Evolutionary conservation across 495 filamentous ascomycete species (phyloP), one percentile per base, ranked within the genome.

Genomic region (Neurospora sp.): DNA sequence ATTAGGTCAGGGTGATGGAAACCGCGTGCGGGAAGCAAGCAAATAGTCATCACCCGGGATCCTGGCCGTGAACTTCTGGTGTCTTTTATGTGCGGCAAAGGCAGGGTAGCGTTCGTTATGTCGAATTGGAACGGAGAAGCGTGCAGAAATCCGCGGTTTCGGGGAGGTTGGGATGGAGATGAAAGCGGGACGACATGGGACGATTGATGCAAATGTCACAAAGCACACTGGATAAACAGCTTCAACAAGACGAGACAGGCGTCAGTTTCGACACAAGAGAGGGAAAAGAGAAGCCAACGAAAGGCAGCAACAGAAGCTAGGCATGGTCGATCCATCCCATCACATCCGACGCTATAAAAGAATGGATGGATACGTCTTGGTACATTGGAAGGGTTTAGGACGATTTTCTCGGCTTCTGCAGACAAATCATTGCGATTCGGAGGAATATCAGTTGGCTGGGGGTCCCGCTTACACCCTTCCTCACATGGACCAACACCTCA

Each of bases 371-470:
- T 71, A 60, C 75, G 71, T 54, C 72, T 73, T 75, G 77, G 72
- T 42, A 37, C 74, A 77, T 78, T 78, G 74, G 78, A 79, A 79
- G 76, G 77, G 79, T 79, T 81, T 79, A 80, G 78, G 54, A 75
- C 72, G 73, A 73, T 76, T 72, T 76, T 74, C 73, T 76, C 77
- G 77, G 76, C 75, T 72, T 66, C 54, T 74, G 70, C 71, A 72
- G 71, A 66, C 77, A 77, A 78, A 77, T 46, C 74, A 76, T 42
- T 76, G 78, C 77, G 78, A 78, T 78, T 77, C 74, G 71, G 75
- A 76, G 73, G 71, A 77, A 77, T 79, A 78, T 79, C 77, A 74
- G 75, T 77, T 80, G 78, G 79, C 76, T 75, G 79, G 79, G 78
- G 73, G 6, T 35, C 7, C 49, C 27, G 27, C 54, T 35, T 66